Conservation (phyloP, 1,284 basidiomycete species). For the Boletus sp. region DNA sequence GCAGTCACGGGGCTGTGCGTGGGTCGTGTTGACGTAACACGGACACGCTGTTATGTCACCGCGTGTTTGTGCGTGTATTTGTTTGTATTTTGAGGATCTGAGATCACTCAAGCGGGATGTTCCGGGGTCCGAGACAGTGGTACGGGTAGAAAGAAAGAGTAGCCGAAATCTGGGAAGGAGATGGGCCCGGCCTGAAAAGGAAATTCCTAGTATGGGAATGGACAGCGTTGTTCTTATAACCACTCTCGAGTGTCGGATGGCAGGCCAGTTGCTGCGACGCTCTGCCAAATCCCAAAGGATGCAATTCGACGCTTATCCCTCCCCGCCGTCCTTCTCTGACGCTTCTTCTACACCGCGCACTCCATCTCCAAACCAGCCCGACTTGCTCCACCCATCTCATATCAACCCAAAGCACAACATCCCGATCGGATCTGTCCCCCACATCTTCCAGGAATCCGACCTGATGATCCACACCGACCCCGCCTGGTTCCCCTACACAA, state of each 20-base stretch:
- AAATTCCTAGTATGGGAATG: slow-evolving; percentile 19
- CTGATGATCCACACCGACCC: slow-evolving; percentile 35
- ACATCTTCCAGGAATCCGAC: slow-evolving; percentile 47
- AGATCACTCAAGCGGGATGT: slow-evolving; percentile 33
- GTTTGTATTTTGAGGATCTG: slow-evolving; percentile 22
- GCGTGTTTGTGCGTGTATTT: slow-evolving; percentile 22
- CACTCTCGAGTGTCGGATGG: slow-evolving; percentile 17
- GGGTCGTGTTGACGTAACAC: slow-evolving; percentile 32
- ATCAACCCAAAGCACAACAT: slow-evolving; percentile 38
- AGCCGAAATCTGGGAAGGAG: slow-evolving; percentile 38
- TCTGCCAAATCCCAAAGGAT: slow-evolving; percentile 33
- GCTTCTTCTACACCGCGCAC: slow-evolving; percentile 62
- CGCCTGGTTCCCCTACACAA: slow-evolving; percentile 31
- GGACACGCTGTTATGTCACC: slow-evolving; percentile 33
- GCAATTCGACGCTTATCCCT: slow-evolving; percentile 65
- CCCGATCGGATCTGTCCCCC: slow-evolving; percentile 47
- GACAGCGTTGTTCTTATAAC: slow-evolving; percentile 36
- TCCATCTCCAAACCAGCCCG: slow-evolving; percentile 54
- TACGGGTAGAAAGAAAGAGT: slow-evolving; percentile 36
- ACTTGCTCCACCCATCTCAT: slow-evolving; percentile 37
- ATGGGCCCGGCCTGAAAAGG: slow-evolving; percentile 24
- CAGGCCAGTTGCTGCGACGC: slow-evolving; percentile 21
- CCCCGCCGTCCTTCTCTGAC: slow-evolving; percentile 48
- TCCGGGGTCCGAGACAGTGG: slow-evolving; percentile 32
- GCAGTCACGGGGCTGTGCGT: slow-evolving; percentile 33